Conservation (phyloP, 495 filamentous ascomycete genomes). For the Lindgomyces ingoldianus region DNA sequence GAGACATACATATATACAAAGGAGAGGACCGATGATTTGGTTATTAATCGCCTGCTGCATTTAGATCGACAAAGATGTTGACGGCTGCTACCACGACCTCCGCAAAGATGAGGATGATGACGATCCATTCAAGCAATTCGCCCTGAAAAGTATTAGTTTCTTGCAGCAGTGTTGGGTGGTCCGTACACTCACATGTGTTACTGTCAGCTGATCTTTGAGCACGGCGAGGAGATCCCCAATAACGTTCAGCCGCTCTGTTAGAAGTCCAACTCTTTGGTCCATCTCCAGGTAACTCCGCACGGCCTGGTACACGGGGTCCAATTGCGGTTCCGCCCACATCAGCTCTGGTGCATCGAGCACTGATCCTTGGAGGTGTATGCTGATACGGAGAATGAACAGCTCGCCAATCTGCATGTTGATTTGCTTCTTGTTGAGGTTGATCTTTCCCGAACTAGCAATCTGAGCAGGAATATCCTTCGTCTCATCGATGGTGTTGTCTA, state of each 20-base stretch:
- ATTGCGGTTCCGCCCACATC: constrained; percentile 96
- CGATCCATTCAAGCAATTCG: constrained; percentile 50
- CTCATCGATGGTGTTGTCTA: constrained; percentile 86
- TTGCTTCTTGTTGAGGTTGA: constrained; percentile 75
- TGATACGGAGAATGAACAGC: constrained; percentile 94
- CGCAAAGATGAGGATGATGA: constrained; percentile 92
- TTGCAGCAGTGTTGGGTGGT: constrained; percentile 55
- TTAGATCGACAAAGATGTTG: constrained; percentile 94
- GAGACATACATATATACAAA: constrained; percentile 1
- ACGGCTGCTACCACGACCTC: constrained; percentile 93
- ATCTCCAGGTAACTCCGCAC: constrained; percentile 96
- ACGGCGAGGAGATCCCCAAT: constrained; percentile 94
- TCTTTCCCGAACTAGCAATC: constrained; percentile 87
- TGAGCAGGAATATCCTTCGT: constrained; percentile 88
- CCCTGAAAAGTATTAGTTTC: constrained; percentile 18
- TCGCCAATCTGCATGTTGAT: constrained; percentile 99
- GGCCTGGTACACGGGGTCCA: constrained; percentile 93
- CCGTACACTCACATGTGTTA: constrained; percentile 62
- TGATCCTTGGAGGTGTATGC: constrained; percentile 94
- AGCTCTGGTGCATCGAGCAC: constrained; percentile 97
- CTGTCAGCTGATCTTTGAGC: constrained; percentile 92
- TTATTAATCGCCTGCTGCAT: constrained; percentile 62
- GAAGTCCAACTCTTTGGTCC: constrained; percentile 87
- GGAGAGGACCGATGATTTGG: background rate
- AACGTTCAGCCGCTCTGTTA: constrained; percentile 88